A percentile compares a stretch with the other conserved stretches of the same genome.
These are phyloP conservation scores for Grigorovia transvaalensis DNA, from an alignment of 805 yeast genomes.

Conservation along the genomic window DNA sequence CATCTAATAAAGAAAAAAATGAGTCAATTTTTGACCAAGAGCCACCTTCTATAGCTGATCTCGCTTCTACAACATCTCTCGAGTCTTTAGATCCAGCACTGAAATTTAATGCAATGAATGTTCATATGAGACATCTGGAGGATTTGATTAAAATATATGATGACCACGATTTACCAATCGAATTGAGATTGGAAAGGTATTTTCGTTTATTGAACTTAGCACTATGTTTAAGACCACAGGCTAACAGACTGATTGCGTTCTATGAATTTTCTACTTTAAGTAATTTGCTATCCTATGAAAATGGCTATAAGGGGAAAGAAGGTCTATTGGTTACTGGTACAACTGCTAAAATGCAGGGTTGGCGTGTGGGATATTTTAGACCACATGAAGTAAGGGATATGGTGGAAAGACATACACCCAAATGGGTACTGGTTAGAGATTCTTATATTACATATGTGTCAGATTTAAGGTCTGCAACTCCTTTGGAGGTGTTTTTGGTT, in stretches of 20 bases:
- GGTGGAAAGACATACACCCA: conserved; percentile 82
- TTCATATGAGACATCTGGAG: conserved; percentile 23
- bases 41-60: not conserved
- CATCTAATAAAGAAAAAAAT: conserved; percentile 1
- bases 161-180: conserved; percentile 21
- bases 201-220: conserved; percentile 49
- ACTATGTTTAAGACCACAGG: conserved; percentile 65
- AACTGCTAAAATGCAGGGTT: conserved; percentile 80
- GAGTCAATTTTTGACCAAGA: not conserved
- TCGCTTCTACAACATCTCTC: not conserved
- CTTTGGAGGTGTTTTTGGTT: conserved; percentile 84
- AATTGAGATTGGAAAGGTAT: conserved; percentile 48
- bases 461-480: conserved; percentile 75
- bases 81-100: conserved; percentile 4
- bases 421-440: conserved; percentile 84
- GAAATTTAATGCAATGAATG: conserved; percentile 8
- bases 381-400: conserved; percentile 72
- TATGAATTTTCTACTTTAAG: conserved; percentile 86
- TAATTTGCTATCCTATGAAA: conserved; percentile 70
- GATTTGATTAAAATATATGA: conserved; percentile 21
- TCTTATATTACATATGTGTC: conserved; percentile 81
- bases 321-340: conserved; percentile 75
- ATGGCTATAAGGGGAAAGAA: conserved; percentile 76
- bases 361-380: conserved; percentile 87
- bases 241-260: conserved; percentile 74